Conservation (phyloP, 73 alveolate species). For the Effrenium voratum region DNA sequence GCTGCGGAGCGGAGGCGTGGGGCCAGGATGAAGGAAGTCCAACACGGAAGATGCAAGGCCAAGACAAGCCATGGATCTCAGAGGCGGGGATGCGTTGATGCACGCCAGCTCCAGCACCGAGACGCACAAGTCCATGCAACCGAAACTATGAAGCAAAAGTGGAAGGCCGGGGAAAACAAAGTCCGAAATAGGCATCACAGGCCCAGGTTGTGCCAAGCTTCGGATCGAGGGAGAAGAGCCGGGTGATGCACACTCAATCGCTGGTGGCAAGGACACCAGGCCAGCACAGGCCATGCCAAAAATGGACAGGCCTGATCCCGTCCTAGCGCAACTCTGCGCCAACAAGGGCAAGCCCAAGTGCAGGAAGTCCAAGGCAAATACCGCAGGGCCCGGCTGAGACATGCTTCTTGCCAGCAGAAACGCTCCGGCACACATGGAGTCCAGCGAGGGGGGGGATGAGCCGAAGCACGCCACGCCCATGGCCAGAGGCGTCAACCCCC, state of each 20-base stretch:
- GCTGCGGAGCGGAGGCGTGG: background rate
- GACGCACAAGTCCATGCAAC: background rate
- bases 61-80: background rate
- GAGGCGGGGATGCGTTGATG: background rate
- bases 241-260: background rate
- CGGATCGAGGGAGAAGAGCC: background rate
- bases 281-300: conserved; percentile 47
- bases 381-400: background rate
- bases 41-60: background rate
- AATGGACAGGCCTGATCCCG: background rate
- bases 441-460: background rate
- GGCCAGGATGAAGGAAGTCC: background rate
- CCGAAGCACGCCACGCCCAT: background rate
- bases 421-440: background rate
- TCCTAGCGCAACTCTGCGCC: background rate
- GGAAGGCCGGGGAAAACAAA: background rate
- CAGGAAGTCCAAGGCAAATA: background rate
- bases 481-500: background rate
- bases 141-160: background rate
- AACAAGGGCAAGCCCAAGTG: background rate
- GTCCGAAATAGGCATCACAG: background rate
- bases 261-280: conserved; percentile 23
- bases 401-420: background rate
- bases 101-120: background rate
- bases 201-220: background rate